Percentiles rank a stretch among this genome's conserved stretches.
Conservation (phyloP, 352 stramenopile species). For the Salisapilia sapeloensis region DNA sequence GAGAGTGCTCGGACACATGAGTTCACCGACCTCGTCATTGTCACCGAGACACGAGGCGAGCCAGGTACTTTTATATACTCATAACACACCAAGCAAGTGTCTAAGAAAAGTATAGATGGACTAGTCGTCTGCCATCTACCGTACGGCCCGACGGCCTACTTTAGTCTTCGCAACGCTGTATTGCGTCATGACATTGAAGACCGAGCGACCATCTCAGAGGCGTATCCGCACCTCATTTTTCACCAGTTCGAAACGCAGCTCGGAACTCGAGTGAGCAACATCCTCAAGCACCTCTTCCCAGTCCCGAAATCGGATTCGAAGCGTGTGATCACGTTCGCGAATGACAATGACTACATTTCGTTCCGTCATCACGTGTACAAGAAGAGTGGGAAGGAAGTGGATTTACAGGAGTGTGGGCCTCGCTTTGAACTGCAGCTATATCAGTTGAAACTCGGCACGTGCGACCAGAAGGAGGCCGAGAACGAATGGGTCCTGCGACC, state of each 20-base stretch:
- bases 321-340: conserved; percentile 95
- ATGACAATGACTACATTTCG: conserved; percentile 97
- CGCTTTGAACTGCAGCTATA: conserved; percentile 99
- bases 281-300: conserved; percentile 98
- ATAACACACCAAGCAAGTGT: neutral
- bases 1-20: conserved; percentile 91
- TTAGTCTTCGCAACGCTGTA: conserved; percentile 94
- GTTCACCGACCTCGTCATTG: conserved; percentile 97
- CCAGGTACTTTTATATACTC: conserved; percentile 32
- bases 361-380: conserved; percentile 99
- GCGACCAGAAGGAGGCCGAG: conserved; percentile 98
- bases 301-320: conserved; percentile 93
- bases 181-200: conserved; percentile 98
- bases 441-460: conserved; percentile 94
- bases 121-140: conserved; percentile 98
- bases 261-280: conserved; percentile 88
- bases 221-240: conserved; percentile 94
- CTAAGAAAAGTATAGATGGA: conserved; percentile 83
- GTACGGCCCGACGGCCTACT: conserved; percentile 97
- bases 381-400: conserved; percentile 83
- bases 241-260: conserved; percentile 93
- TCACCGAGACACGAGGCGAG: conserved; percentile 97
- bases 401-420: conserved; percentile 91
- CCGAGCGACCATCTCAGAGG: conserved; percentile 82
- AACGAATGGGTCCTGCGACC: conserved; percentile 98